Evolutionary conservation across 306 rosid genomes (phyloP).

Genomic region (Rubus idaeus): DNA sequence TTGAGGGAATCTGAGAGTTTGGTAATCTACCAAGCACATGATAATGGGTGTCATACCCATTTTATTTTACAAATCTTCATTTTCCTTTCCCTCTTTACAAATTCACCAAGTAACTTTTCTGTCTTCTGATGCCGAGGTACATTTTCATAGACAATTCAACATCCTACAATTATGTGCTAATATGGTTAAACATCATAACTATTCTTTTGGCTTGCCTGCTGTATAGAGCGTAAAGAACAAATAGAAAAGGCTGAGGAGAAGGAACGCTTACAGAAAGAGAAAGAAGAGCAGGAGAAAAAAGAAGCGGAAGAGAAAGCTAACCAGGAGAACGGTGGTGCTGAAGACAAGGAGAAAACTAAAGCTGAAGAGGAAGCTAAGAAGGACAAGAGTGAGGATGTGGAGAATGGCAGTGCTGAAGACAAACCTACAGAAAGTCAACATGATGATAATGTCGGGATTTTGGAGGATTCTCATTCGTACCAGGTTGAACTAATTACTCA

Average conservation of each 20-base stretch:
- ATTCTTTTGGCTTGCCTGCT: conserved; percentile 20
- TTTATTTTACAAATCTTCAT: not conserved
- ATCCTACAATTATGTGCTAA: not conserved
- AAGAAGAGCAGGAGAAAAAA: conserved; percentile 49
- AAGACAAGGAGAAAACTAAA: conserved; percentile 49
- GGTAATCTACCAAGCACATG: not conserved
- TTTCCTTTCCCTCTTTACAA: not conserved
- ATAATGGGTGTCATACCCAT: not conserved
- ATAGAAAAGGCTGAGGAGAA: conserved; percentile 93
- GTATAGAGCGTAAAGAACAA: conserved; percentile 86
- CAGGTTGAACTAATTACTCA: conserved; percentile 46
- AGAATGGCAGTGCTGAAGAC: conserved; percentile 39
- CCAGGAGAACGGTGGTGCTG: conserved; percentile 18
- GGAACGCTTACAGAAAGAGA: conserved; percentile 68
- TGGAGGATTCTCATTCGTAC: conserved; percentile 41
- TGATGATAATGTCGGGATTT: conserved; percentile 41
- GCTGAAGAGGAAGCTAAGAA: conserved; percentile 44
- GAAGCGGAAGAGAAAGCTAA: conserved; percentile 59
- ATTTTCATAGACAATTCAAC: not conserved
- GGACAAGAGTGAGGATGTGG: conserved; percentile 36
- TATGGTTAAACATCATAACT: conserved; percentile 8
- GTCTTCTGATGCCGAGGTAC: not conserved
- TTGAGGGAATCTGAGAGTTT: not conserved
- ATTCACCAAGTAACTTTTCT: not conserved
- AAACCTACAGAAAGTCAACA: conserved; percentile 32